A percentile compares a stretch with the other conserved stretches of the same genome.
Conservation (phyloP, 805 yeast species). For the Pichia cephalocereana region DNA sequence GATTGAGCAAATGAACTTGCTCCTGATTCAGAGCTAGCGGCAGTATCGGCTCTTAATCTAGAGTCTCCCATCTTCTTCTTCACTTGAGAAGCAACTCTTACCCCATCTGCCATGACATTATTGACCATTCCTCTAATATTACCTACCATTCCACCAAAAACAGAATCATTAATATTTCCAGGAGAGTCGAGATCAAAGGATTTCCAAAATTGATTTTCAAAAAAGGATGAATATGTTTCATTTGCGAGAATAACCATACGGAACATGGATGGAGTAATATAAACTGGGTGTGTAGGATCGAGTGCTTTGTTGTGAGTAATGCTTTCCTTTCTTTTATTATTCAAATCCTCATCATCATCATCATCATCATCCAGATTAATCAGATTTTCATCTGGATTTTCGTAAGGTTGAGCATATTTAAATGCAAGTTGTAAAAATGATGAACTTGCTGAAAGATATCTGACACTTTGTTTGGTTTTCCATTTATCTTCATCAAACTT, state of each 20-base stretch:
- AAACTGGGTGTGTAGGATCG: constrained; percentile 71
- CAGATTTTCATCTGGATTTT: constrained; percentile 31
- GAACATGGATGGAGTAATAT: constrained; percentile 74
- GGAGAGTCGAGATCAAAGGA: constrained; percentile 55
- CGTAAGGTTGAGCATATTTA: constrained; percentile 76
- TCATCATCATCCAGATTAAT: constrained; percentile 36
- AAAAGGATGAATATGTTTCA: constrained; percentile 83
- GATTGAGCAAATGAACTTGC: constrained; percentile 1
- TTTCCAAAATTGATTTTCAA: constrained; percentile 56
- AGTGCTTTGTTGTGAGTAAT: constrained; percentile 62
- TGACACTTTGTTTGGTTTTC: constrained; percentile 56
- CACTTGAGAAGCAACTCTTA: constrained; percentile 83
- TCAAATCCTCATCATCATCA: constrained; percentile 23
- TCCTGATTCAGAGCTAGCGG: constrained; percentile 4
- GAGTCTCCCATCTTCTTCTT: constrained; percentile 78
- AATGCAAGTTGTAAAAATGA: constrained; percentile 79
- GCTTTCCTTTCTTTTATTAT: constrained; percentile 20
- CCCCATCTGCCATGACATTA: constrained; percentile 85
- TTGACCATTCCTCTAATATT: constrained; percentile 83
- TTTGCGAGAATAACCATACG: constrained; percentile 92
- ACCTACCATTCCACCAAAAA: constrained; percentile 29
- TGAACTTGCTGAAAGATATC: constrained; percentile 82
- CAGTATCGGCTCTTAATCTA: constrained; percentile 23
- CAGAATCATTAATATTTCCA: constrained; percentile 29
- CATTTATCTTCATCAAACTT: constrained; percentile 54